Conservation (phyloP, 768 basidiomycete species). For the Calocera cornea region DNA sequence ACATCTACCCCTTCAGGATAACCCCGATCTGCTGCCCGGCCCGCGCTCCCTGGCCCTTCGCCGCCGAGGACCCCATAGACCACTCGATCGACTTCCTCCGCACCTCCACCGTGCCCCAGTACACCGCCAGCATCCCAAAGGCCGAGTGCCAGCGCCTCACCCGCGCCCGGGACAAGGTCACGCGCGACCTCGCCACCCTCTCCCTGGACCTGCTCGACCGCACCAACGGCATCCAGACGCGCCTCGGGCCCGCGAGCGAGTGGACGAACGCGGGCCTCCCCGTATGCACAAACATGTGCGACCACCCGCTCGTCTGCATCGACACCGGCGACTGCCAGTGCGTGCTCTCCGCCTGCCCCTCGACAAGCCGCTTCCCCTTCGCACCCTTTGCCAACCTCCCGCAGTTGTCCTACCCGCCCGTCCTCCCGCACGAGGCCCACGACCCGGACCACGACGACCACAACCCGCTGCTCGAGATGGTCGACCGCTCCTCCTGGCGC, state of each 20-base stretch:
- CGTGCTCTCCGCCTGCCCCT: constrained; percentile 21
- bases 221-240: constrained; percentile 1
- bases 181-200: constrained; percentile 8
- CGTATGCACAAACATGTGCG: constrained; percentile 25
- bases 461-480: constrained; percentile 11
- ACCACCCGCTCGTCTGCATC: constrained; percentile 23
- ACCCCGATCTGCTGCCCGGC: constrained; percentile 23
- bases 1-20: constrained; percentile 21
- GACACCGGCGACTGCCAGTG: constrained; percentile 25
- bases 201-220: constrained; percentile 3
- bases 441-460: neutral
- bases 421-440: neutral
- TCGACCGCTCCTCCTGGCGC: constrained; percentile 17
- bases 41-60: constrained; percentile 22
- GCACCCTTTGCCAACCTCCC: constrained; percentile 12
- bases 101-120: constrained; percentile 18
- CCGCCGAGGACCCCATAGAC: constrained; percentile 23
- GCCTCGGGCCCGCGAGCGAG: constrained; percentile 5
- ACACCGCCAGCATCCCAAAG: constrained; percentile 6
- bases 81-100: constrained; percentile 22
- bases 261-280: constrained; percentile 22
- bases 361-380: constrained; percentile 18
- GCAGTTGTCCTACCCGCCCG: constrained; percentile 7
- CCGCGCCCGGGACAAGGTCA: constrained; percentile 4
- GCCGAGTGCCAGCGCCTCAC: constrained; percentile 8